phyloP scores from a whole-genome alignment of 164 flowering plant genomes.

The Malania oleifera region DNA sequence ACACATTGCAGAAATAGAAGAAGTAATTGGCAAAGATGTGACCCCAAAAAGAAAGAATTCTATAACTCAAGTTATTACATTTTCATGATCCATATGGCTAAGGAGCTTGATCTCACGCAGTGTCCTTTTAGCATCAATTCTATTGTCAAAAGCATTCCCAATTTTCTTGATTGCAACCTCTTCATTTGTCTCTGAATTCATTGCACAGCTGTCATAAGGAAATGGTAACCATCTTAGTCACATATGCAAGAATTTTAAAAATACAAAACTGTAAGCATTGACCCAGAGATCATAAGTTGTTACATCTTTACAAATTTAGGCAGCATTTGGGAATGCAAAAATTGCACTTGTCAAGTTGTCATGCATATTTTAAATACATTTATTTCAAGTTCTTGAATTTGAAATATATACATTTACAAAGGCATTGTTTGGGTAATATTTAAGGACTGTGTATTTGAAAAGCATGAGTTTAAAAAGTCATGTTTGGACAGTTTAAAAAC shows the following conservation, averaged over 20 bases:
- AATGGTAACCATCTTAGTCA: background rate
- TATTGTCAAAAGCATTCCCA: slow-evolving; percentile 73
- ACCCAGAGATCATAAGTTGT: background rate
- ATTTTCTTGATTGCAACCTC: slow-evolving; percentile 79
- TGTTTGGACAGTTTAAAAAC: too few species aligned
- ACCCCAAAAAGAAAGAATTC: background rate
- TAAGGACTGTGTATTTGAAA: too few species aligned
- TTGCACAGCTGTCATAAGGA: slow-evolving; percentile 44
- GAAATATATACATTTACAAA: too few species aligned
- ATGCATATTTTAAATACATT: too few species aligned
- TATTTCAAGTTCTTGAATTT: too few species aligned
- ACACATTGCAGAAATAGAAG: background rate
- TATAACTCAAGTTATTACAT: slow-evolving; percentile 29
- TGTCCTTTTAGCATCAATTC: slow-evolving; percentile 75
- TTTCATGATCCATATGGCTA: slow-evolving; percentile 73
- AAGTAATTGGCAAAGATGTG: too few species aligned
- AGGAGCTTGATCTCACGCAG: slow-evolving; percentile 80
- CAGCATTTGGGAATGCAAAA: too few species aligned
- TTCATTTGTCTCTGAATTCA: slow-evolving; percentile 65
- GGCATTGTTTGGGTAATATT: too few species aligned
- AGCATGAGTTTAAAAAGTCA: too few species aligned
- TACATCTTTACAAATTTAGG: too few species aligned
- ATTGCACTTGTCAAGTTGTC: too few species aligned
- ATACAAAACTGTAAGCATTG: background rate
- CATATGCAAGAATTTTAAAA: background rate